Evolutionary conservation across 2,329 filamentous ascomycete genomes (phyloP).

Genomic region (Aspergillus puulaauensis): DNA sequence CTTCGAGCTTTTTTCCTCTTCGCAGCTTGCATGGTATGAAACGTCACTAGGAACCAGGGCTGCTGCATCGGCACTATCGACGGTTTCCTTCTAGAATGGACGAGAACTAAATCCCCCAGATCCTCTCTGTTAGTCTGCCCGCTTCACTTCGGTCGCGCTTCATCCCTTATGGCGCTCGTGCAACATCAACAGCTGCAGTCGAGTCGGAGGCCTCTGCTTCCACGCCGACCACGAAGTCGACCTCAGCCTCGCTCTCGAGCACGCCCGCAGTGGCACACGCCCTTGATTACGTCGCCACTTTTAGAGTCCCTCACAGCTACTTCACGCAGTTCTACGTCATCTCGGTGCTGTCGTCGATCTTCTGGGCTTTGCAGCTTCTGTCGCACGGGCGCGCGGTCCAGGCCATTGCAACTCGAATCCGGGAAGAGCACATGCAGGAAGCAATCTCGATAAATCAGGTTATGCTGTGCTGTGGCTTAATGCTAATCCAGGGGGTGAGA

Average conservation of each 20-base stretch:
- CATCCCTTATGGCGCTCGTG: slow-evolving; percentile 60
- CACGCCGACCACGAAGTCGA: slow-evolving; percentile 11
- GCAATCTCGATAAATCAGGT: slow-evolving; percentile 65
- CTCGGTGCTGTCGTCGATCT: slow-evolving; percentile 67
- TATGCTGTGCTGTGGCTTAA: slow-evolving; percentile 66
- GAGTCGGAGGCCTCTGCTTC: slow-evolving; percentile 13
- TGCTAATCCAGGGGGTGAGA: slow-evolving; percentile 72
- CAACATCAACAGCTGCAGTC: slow-evolving; percentile 28
- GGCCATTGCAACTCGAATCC: slow-evolving; percentile 46
- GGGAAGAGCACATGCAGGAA: slow-evolving; percentile 29
- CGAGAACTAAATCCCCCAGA: slow-evolving; percentile 29
- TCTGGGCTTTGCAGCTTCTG: slow-evolving; percentile 70
- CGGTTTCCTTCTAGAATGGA: slow-evolving; percentile 15
- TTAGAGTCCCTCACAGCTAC: slow-evolving; percentile 80
- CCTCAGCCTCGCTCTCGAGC: slow-evolving; percentile 12
- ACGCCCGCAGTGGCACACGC: slow-evolving; percentile 21
- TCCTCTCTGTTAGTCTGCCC: slow-evolving; percentile 52
- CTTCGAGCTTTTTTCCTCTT: slow-evolving; percentile 40
- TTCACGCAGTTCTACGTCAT: slow-evolving; percentile 84
- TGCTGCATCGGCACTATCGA: slow-evolving; percentile 3
- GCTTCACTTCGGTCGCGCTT: slow-evolving; percentile 56
- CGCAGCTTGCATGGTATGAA: slow-evolving; percentile 38
- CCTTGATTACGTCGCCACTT: slow-evolving; percentile 52
- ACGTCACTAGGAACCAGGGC: background rate
- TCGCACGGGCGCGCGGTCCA: slow-evolving; percentile 55